A percentile compares a stretch with the other conserved stretches of the same genome.
These are phyloP conservation scores for Opeltia flavorubescens DNA, from an alignment of 495 filamentous ascomycete species.

Conservation along the genomic window DNA sequence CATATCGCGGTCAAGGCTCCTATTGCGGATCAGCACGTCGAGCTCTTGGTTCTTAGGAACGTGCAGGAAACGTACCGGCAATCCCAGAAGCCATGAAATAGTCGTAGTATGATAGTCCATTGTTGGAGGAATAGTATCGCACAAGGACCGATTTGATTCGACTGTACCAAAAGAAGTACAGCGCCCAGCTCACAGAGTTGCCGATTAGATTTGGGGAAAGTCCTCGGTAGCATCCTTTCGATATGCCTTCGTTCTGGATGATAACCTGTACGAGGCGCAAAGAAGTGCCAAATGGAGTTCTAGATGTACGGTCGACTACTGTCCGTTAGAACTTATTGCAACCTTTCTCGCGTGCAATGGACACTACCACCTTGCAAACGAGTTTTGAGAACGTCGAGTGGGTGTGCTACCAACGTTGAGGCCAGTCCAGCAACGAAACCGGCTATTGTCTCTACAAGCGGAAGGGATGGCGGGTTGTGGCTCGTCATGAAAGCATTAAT, in stretches of 20 bases:
- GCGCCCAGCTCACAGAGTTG: slow-evolving; percentile 78
- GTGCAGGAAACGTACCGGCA: slow-evolving; percentile 38
- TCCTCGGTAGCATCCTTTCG: slow-evolving; percentile 71
- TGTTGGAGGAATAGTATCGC: slow-evolving; percentile 2
- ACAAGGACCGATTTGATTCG: slow-evolving; percentile 37
- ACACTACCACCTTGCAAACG: slow-evolving; percentile 79
- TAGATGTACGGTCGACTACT: slow-evolving; percentile 30
- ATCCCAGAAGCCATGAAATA: slow-evolving; percentile 71
- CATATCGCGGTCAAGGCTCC: slow-evolving; percentile 58
- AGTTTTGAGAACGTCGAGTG: slow-evolving; percentile 90
- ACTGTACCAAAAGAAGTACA: slow-evolving; percentile 73
- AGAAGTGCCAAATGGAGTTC: slow-evolving; percentile 36
- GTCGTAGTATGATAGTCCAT: slow-evolving; percentile 50
- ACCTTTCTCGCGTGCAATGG: slow-evolving; percentile 4
- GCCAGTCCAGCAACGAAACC: slow-evolving; percentile 80
- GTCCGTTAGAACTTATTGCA: slow-evolving; percentile 2
- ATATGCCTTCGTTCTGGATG: slow-evolving; percentile 38
- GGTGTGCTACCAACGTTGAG: slow-evolving; percentile 70
- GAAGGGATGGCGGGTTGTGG: slow-evolving; percentile 45
- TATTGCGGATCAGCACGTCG: slow-evolving; percentile 8
- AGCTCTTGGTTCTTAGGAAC: neutral
- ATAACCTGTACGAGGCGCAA: slow-evolving; percentile 41
- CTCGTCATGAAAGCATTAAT: neutral
- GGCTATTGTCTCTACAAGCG: slow-evolving; percentile 76
- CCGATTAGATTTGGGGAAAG: slow-evolving; percentile 81